These are phyloP conservation scores for Fusarium sp. DNA, from an alignment of 2,329 filamentous ascomycete species.

Conservation along the genomic window DNA sequence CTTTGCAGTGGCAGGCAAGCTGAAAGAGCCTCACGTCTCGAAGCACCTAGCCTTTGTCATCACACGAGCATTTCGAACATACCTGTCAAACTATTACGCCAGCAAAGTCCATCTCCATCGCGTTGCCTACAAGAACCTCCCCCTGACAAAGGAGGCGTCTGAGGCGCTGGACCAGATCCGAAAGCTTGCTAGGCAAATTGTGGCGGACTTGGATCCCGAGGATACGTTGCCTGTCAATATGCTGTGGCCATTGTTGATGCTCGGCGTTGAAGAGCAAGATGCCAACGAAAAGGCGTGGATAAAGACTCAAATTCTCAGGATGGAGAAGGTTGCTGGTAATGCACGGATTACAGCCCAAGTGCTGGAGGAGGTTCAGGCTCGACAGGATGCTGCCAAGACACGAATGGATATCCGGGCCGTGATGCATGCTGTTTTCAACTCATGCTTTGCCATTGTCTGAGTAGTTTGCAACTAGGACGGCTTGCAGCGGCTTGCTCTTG, in stretches of 20 bases:
- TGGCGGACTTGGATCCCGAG: conserved; percentile 52
- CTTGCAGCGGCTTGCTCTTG: background rate
- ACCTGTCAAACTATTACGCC: conserved; percentile 67
- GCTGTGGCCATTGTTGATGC: conserved; percentile 68
- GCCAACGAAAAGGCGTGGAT: conserved; percentile 62
- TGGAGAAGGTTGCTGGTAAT: conserved; percentile 59
- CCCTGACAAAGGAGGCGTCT: conserved; percentile 60
- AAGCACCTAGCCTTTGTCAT: conserved; percentile 61
- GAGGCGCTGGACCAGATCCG: conserved; percentile 62
- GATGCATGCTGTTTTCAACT: conserved; percentile 62
- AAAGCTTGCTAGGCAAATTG: conserved; percentile 58
- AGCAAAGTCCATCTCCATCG: conserved; percentile 67
- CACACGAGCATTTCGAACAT: conserved; percentile 65
- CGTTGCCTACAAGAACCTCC: conserved; percentile 65
- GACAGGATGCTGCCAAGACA: conserved; percentile 54
- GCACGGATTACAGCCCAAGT: conserved; percentile 59
- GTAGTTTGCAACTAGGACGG: background rate
- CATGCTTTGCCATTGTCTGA: conserved; percentile 63
- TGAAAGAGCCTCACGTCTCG: conserved; percentile 60
- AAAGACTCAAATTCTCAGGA: conserved; percentile 58
- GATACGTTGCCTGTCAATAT: conserved; percentile 65
- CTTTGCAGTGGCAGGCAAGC: conserved; percentile 62
- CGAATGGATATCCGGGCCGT: conserved; percentile 58
- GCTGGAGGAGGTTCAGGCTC: conserved; percentile 57
- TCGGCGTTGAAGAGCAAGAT: conserved; percentile 65